Evolutionary conservation across 2,329 filamentous ascomycete species (phyloP), one percentile per base, ranked within the genome.

Genomic region (Neonectria magnoliae): DNA sequence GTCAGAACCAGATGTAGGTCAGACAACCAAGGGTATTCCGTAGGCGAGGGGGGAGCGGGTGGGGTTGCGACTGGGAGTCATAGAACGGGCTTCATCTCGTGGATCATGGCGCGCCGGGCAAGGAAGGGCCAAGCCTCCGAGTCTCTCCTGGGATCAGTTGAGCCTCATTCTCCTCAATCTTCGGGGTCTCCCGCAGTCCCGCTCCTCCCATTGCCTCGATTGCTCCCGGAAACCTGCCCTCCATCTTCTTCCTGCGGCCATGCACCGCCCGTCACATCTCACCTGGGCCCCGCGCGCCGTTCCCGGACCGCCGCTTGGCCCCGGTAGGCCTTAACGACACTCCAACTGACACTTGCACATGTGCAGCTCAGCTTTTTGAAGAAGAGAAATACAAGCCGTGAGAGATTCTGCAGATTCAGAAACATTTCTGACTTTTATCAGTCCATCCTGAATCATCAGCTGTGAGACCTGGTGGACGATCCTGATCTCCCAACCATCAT

Each of bases 31-130:
- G 42, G 57, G 29, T 13, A 31, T 13, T 31, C 29, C 13, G n/a
- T 51, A 22, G 16, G 13, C 31, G 53, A 20, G 51, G 47, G 48
- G 48, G 29, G 27, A 44, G n/a, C 48, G 25, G 25, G 38, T 47
- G 61, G 48, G 27, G 38, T 47, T 51, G 27, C 16, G n/a, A 31
- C n/a, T 33, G 48, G 48, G 56, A 45, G 50, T 44, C 61, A 50
- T 45, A 8, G 29, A 51, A 51, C 18, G 29, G 25, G 48, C n/a
- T 20, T n/a, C 48, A 51, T 51, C 48, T 20, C 38, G n/a, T 42
- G n/a, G 14, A n/a, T 50, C 47, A 31, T 31, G 47, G 47, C 25
- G 25, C 25, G 29, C 10, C 20, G 8, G n/a, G n/a, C 29, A 9
- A 51, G 48, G 27, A 8, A 51, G 29, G 27, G 31, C 13, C 29